Evolutionary conservation across 768 basidiomycete species (phyloP).

Genomic region (Calocera viscosa): DNA sequence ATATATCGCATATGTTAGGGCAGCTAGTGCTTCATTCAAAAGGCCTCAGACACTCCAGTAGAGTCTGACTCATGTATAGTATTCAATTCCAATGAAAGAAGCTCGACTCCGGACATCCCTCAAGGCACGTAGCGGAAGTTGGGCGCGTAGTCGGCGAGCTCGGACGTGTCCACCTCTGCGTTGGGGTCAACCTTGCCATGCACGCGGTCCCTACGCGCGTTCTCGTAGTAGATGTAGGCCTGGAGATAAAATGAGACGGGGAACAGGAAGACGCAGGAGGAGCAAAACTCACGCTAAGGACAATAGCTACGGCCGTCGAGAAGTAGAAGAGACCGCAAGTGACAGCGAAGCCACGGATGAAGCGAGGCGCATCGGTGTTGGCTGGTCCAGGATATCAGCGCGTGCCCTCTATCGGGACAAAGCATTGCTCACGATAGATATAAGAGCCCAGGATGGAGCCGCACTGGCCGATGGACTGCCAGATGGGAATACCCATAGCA

Average conservation of each 20-base stretch:
- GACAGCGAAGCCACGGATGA: background rate
- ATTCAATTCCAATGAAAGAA: too few species aligned
- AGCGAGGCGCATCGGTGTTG: background rate
- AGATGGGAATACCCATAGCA: constrained; percentile 62
- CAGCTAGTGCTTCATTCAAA: too few species aligned
- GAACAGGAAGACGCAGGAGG: constrained; percentile 32
- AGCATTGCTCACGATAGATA: background rate
- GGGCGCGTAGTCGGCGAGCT: constrained; percentile 48
- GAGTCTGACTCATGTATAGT: too few species aligned
- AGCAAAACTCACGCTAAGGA: background rate
- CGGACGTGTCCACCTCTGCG: constrained; percentile 45
- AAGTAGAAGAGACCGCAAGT: background rate
- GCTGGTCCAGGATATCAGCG: background rate
- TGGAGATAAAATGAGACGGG: constrained; percentile 36
- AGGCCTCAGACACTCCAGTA: too few species aligned
- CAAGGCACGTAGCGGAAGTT: background rate
- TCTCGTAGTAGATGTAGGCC: constrained; percentile 30
- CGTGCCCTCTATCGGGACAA: too few species aligned
- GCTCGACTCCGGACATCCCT: background rate
- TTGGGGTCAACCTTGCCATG: constrained; percentile 41
- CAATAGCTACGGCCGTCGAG: background rate
- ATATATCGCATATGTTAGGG: too few species aligned
- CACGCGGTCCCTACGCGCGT: constrained; percentile 39
- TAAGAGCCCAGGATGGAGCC: constrained; percentile 26
- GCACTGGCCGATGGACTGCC: constrained; percentile 69